These are phyloP conservation scores for Talaromyces amestolkiae DNA, from an alignment of 2,329 filamentous ascomycete genomes.

Conservation along the genomic window DNA sequence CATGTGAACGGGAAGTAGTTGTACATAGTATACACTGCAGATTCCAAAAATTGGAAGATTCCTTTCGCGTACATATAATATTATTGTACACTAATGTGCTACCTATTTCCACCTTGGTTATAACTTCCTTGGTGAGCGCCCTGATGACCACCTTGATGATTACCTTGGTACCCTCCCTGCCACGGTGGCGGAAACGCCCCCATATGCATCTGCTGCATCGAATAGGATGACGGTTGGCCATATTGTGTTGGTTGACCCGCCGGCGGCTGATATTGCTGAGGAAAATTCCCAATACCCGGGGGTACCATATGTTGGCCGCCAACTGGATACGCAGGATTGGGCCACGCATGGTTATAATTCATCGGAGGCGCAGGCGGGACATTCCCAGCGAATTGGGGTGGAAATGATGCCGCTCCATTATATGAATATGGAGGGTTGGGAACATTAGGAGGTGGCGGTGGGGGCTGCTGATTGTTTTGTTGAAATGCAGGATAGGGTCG, in stretches of 20 bases:
- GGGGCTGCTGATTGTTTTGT: constrained; percentile 12
- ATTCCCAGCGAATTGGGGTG: constrained; percentile 20
- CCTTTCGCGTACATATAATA: background rate
- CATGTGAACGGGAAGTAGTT: background rate
- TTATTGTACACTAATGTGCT: background rate
- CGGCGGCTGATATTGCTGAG: constrained; percentile 14
- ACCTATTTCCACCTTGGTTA: constrained; percentile 14
- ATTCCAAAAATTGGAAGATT: background rate
- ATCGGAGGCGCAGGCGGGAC: constrained; percentile 32
- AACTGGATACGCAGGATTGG: constrained; percentile 28
- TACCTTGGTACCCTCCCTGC: constrained; percentile 11
- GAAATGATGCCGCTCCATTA: constrained; percentile 14
- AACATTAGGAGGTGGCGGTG: constrained; percentile 19
- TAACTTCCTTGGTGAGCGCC: constrained; percentile 10
- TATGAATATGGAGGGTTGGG: constrained; percentile 15
- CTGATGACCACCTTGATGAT: background rate
- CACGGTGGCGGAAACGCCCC: constrained; percentile 30
- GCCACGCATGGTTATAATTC: constrained; percentile 38
- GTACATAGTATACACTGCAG: background rate
- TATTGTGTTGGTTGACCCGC: constrained; percentile 20
- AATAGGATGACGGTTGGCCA: constrained; percentile 18
- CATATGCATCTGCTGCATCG: constrained; percentile 31
- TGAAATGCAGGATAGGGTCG: constrained; percentile 21
- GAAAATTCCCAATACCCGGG: constrained; percentile 18
- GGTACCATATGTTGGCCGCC: constrained; percentile 20